Base-by-base conservation (phyloP, 78 protist species). In the Isochrysis galbana region DNA sequence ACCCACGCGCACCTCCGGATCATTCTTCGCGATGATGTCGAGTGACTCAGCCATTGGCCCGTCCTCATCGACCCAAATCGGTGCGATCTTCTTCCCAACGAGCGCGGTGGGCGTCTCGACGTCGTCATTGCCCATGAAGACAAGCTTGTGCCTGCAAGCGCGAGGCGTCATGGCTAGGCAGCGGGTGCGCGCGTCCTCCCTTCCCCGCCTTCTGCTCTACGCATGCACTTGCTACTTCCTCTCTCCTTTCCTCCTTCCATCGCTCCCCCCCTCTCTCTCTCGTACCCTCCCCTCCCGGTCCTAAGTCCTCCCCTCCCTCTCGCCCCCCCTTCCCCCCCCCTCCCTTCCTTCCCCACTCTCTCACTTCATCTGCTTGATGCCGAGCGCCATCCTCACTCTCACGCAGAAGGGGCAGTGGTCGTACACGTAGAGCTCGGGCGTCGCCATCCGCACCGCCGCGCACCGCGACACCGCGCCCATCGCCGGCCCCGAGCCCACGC, bases 321-420 rank as follows among this genome's bases (percentile, higher is more conserved):
- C n/a, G n/a, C n/a, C n/a, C n/a, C n/a, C n/a, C n/a, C n/a, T n/a
- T n/a, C n/a, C n/a, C n/a, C n/a, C n/a, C n/a, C n/a, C n/a, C n/a
- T n/a, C n/a, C n/a, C n/a, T n/a, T n/a, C n/a, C n/a, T n/a, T n/a
- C n/a, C n/a, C n/a, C n/a, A n/a, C n/a, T n/a, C 82, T 72, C 21
- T 38, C 36, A 42, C 42, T 72, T 72, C n/a, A 36, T 36, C 46
- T 22, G 25, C 82, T 36, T 72, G 4, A 72, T 21, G 14, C 88
- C 88, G 7, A 82, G 5, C 2, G 88, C 88, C 47, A 84, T 39
- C 45, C 90, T 55, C 4, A 84, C 90, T 4, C 90, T 55, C 41
- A 84, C 90, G 70, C 90, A 84, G 42, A 84, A 84, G 19, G 90
- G 90, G 42, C 90, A 84, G 42, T 84, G 90, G 90, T 84, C 90